Conservation (phyloP, 2,329 filamentous ascomycete genomes). For the Xylariaceae sp. region DNA sequence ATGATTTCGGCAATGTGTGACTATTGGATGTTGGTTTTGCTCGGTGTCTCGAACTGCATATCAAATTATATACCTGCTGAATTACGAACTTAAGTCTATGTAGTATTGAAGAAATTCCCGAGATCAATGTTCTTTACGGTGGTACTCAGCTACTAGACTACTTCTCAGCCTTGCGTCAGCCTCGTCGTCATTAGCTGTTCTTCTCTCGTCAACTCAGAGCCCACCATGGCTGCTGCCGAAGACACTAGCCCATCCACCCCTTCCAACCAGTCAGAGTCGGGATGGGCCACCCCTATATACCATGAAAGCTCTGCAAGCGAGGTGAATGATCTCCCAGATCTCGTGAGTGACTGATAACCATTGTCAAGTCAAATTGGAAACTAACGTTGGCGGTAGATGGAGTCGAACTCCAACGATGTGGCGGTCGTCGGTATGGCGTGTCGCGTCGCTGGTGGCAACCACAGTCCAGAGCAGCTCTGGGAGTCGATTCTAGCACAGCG, state of each 20-base stretch:
- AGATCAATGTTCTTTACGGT: too few relatives aligned
- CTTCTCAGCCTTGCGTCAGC: background rate
- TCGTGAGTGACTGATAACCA: too few relatives aligned
- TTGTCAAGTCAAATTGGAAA: background rate
- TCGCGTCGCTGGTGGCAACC: slow-evolving; percentile 25
- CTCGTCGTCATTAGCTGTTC: background rate
- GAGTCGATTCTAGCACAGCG: slow-evolving; percentile 24
- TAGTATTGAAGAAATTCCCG: too few relatives aligned
- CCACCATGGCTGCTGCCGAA: slow-evolving; percentile 1
- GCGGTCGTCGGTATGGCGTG: slow-evolving; percentile 30
- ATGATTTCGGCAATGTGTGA: too few relatives aligned
- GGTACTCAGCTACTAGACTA: background rate
- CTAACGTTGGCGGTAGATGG: background rate
- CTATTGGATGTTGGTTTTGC: too few relatives aligned
- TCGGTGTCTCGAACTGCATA: too few relatives aligned
- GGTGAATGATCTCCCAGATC: background rate
- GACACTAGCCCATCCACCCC: background rate
- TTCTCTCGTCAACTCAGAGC: background rate
- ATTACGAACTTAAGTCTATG: too few relatives aligned
- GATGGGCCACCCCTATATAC: slow-evolving; percentile 2
- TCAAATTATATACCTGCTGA: too few relatives aligned
- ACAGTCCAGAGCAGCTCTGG: slow-evolving; percentile 28
- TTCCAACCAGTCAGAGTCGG: background rate
- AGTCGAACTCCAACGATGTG: slow-evolving; percentile 20
- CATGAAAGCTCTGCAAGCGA: background rate